A percentile compares a stretch with the other conserved stretches of the same genome.
Evolutionary conservation across 148 eudicot species (phyloP).

Genomic region (Silene latifolia): DNA sequence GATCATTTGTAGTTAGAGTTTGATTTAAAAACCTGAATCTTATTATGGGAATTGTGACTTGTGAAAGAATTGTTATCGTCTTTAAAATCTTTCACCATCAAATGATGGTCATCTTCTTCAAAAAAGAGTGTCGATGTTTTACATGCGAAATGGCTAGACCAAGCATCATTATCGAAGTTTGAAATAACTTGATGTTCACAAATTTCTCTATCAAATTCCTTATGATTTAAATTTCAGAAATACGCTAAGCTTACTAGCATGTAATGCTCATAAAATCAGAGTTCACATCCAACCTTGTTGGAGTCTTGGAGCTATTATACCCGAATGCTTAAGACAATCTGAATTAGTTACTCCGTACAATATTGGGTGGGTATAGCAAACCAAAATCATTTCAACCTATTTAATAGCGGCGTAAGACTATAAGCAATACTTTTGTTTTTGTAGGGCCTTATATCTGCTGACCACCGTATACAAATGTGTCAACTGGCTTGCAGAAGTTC

Average conservation of each 20-base stretch:
- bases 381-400: not conserved
- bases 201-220: too few species aligned
- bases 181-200: not conserved
- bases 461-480: constrained; percentile 83
- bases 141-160: not conserved
- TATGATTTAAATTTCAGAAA: not conserved
- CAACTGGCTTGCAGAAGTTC: constrained; percentile 77
- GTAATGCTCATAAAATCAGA: not conserved
- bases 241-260: not conserved
- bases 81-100: not conserved
- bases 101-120: not conserved
- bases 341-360: not conserved
- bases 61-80: not conserved
- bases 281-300: too few species aligned
- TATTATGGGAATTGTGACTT: not conserved
- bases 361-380: not conserved
- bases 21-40: not conserved
- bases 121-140: not conserved
- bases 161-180: too few species aligned
- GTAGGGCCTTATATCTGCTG: constrained; percentile 72
- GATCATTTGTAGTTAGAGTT: not conserved
- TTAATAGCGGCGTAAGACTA: not conserved
- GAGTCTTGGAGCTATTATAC: not conserved
- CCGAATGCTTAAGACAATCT: too few species aligned
- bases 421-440: constrained; percentile 11